Conservation (phyloP, 192 early-diverging fungal species). For the Dimargaris verticillata region DNA sequence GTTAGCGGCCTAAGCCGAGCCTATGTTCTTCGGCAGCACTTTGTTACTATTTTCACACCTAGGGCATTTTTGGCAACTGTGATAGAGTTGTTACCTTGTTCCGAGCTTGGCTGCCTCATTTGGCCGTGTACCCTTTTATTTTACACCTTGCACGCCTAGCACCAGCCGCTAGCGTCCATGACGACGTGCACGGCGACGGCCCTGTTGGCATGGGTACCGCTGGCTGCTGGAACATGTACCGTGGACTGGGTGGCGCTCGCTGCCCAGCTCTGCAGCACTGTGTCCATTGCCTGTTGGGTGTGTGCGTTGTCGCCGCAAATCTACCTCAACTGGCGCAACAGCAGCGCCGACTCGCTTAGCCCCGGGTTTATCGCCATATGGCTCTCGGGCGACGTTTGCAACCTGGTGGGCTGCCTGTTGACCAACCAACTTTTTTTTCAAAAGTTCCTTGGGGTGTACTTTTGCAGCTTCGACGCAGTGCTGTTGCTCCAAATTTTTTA, state of each 20-base stretch:
- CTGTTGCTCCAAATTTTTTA: conserved; percentile 24
- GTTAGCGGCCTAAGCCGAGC: too few relatives aligned
- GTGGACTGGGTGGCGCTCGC: neutral
- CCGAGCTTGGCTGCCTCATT: too few relatives aligned
- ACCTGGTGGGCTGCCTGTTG: conserved; percentile 49
- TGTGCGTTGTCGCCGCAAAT: conserved; percentile 19
- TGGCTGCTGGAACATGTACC: too few relatives aligned
- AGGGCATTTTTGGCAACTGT: too few relatives aligned
- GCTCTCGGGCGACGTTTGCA: conserved; percentile 45
- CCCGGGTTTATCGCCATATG: conserved; percentile 14
- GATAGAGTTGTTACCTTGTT: too few relatives aligned
- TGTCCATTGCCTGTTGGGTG: conserved; percentile 17
- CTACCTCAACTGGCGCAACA: conserved; percentile 17
- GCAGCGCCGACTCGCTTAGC: conserved; percentile 16
- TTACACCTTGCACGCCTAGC: too few relatives aligned
- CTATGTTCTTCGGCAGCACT: too few relatives aligned
- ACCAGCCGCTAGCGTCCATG: too few relatives aligned
- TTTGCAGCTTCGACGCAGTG: conserved; percentile 21
- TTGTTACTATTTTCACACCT: too few relatives aligned
- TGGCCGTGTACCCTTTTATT: too few relatives aligned
- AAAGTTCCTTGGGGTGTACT: conserved; percentile 21
- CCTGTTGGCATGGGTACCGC: too few relatives aligned
- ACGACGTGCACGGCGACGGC: too few relatives aligned
- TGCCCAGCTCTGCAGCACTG: conserved; percentile 1
- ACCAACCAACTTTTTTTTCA: conserved; percentile 67